Conservation (phyloP, 257 asterid species). For the Solanum ossicruentum region DNA sequence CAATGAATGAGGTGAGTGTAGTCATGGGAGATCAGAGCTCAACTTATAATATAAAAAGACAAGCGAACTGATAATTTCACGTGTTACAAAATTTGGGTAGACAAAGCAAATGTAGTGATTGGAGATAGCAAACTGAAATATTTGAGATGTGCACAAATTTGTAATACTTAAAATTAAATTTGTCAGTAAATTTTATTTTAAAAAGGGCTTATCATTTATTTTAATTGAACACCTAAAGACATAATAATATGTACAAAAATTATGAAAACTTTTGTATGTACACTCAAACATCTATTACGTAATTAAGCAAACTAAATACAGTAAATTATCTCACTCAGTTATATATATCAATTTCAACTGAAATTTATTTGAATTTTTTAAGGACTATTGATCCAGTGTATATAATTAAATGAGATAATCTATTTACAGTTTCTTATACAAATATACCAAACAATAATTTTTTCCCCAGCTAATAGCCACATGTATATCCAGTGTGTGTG, state of each 20-base stretch:
- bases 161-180: not conserved
- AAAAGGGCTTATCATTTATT: not conserved
- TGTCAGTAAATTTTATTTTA: not conserved
- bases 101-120: not conserved
- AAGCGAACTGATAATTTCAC: not conserved
- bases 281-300: not conserved
- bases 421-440: not conserved
- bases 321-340: not conserved
- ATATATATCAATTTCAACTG: not conserved
- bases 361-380: not conserved
- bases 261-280: not conserved
- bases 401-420: not conserved
- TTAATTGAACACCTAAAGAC: not conserved
- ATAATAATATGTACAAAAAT: not conserved
- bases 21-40: not conserved
- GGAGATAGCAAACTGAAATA: not conserved
- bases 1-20: not conserved
- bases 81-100: not conserved
- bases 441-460: not conserved
- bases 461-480: not conserved
- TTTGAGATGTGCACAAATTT: not conserved
- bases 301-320: not conserved
- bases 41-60: not conserved
- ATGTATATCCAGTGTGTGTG: too few species aligned
- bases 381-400: not conserved